These are phyloP conservation scores for Kluyveromyces aestuarii DNA, from an alignment of 805 yeast species.

Conservation along the genomic window DNA sequence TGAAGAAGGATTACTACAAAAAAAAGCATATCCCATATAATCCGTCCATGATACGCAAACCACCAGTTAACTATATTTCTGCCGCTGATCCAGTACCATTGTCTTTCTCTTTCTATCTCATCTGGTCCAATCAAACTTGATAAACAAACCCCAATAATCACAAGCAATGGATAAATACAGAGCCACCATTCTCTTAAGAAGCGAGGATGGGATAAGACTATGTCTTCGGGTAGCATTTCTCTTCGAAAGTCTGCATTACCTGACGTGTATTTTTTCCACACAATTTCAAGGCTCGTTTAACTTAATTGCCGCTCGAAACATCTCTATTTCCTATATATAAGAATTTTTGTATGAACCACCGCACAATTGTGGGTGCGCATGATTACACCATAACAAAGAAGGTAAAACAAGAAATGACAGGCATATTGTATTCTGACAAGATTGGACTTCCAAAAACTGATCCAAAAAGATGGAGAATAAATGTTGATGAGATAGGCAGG, in stretches of 20 bases:
- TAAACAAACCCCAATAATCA: slow-evolving; percentile 13
- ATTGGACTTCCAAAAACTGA: slow-evolving; percentile 65
- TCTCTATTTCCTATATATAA: neutral
- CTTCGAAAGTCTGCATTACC: neutral
- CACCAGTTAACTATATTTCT: slow-evolving; percentile 23
- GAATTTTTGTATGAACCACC: neutral
- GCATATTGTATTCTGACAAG: slow-evolving; percentile 51
- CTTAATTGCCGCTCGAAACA: no score
- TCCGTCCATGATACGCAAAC: slow-evolving; percentile 32
- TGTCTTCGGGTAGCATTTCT: neutral
- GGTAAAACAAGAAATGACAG: neutral
- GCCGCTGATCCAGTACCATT: slow-evolving; percentile 19
- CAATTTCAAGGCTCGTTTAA: no score
- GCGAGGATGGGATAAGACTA: neutral
- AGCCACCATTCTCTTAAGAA: neutral
- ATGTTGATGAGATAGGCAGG: slow-evolving; percentile 62
- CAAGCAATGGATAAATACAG: slow-evolving; percentile 12
- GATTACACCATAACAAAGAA: neutral
- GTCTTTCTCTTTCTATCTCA: slow-evolving; percentile 12
- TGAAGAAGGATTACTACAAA: slow-evolving; percentile 14
- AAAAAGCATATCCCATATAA: slow-evolving; percentile 22
- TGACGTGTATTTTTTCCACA: neutral
- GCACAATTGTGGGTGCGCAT: neutral
- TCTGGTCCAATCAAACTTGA: slow-evolving; percentile 12
- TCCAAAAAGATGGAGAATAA: slow-evolving; percentile 61